Percentiles rank a stretch among this genome's conserved stretches.
Evolutionary conservation across 805 yeast genomes (phyloP).

Genomic region (Pichia californica): DNA sequence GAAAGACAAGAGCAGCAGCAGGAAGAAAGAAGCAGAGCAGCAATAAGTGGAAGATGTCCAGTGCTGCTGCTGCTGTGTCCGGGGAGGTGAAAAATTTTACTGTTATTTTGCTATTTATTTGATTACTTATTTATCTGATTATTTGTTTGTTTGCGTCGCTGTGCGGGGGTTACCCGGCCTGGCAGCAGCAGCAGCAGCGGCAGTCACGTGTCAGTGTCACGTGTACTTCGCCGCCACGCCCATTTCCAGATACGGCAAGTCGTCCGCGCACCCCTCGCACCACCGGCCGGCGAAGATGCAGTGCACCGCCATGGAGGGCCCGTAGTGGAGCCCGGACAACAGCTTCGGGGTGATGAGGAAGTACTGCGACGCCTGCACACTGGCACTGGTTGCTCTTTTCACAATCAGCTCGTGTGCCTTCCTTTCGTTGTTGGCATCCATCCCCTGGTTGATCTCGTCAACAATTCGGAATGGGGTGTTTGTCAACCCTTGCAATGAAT

Average conservation of each 20-base stretch:
- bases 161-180: too few species aligned
- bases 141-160: too few species aligned
- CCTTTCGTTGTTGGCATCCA: constrained; percentile 92
- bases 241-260: constrained; percentile 23
- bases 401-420: constrained; percentile 82
- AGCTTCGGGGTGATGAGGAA: constrained; percentile 91
- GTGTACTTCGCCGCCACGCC: constrained; percentile 25
- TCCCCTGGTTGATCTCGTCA: constrained; percentile 98
- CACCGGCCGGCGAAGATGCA: constrained; percentile 60
- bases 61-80: too few species aligned
- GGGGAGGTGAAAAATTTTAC: too few species aligned
- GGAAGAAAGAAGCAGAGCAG: too few species aligned
- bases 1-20: too few species aligned
- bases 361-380: constrained; percentile 53
- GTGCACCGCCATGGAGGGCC: constrained; percentile 74
- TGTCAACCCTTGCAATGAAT: constrained; percentile 84
- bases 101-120: too few species aligned
- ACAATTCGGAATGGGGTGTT: constrained; percentile 90
- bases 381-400: constrained; percentile 60
- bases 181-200: too few species aligned
- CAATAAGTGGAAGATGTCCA: too few species aligned
- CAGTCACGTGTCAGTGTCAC: too few species aligned
- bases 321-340: constrained; percentile 69
- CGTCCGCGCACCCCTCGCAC: constrained; percentile 16
- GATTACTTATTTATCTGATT: too few species aligned